These are phyloP conservation scores for Psilocybe azurescens DNA, from an alignment of 768 basidiomycete genomes.

Conservation along the genomic window DNA sequence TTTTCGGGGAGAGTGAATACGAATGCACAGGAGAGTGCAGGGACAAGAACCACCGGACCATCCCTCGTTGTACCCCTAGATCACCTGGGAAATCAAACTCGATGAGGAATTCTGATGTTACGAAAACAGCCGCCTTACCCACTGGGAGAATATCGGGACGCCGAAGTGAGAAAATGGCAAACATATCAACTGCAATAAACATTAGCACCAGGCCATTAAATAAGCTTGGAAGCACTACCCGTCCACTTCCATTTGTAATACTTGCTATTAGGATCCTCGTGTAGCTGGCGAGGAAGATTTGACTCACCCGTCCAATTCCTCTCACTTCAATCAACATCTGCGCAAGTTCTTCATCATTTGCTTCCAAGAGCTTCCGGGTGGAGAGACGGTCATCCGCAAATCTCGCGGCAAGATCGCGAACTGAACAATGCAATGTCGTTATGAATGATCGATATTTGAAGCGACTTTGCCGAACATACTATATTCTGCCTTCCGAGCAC, in stretches of 20 bases:
- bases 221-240: constrained; percentile 36
- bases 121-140: constrained; percentile 26
- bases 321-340: constrained; percentile 78
- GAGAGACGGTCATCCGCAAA: constrained; percentile 85
- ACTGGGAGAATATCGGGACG: constrained; percentile 78
- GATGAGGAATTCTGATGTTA: neutral
- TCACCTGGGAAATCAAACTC: constrained; percentile 55
- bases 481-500: constrained; percentile 89
- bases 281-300: neutral
- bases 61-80: constrained; percentile 80
- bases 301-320: constrained; percentile 75
- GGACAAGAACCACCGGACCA: constrained; percentile 71
- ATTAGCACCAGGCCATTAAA: neutral
- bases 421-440: constrained; percentile 39
- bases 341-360: constrained; percentile 77
- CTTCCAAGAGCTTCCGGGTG: constrained; percentile 69
- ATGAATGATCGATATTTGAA: constrained; percentile 3
- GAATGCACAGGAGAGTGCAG: constrained; percentile 58
- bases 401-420: constrained; percentile 77
- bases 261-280: neutral
- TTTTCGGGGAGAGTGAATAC: constrained; percentile 57
- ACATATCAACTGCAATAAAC: constrained; percentile 78
- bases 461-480: constrained; percentile 44
- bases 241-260: constrained; percentile 53
- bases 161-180: constrained; percentile 85